These are phyloP conservation scores for Halenospora varia DNA, from an alignment of 495 filamentous ascomycete genomes.

Conservation along the genomic window DNA sequence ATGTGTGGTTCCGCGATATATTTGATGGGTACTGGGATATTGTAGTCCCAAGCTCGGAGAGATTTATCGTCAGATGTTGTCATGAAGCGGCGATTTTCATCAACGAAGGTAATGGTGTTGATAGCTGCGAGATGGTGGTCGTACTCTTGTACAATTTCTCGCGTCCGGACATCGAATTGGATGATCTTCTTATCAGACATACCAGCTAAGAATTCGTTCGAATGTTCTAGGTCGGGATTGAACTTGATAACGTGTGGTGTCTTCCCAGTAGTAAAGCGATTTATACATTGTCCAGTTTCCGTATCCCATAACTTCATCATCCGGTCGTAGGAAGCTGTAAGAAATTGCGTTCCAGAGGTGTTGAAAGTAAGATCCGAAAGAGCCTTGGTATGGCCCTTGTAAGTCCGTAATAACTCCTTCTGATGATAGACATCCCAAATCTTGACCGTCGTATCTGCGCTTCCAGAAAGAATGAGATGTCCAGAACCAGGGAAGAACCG, in stretches of 20 bases:
- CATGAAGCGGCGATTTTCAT: constrained; percentile 93
- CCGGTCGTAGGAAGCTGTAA: constrained; percentile 89
- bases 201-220: constrained; percentile 89
- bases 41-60: constrained; percentile 94
- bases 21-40: constrained; percentile 74
- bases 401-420: constrained; percentile 82
- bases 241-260: constrained; percentile 93
- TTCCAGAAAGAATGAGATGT: constrained; percentile 81
- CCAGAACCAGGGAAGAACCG: constrained; percentile 84
- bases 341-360: constrained; percentile 73
- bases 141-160: constrained; percentile 90
- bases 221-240: constrained; percentile 72
- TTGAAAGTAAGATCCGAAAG: constrained; percentile 90
- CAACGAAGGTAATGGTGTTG: constrained; percentile 96
- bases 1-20: constrained; percentile 95
- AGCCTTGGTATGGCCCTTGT: constrained; percentile 84
- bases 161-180: constrained; percentile 85
- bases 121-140: constrained; percentile 96
- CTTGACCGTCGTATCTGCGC: constrained; percentile 85
- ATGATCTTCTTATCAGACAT: constrained; percentile 99
- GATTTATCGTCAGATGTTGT: constrained; percentile 96
- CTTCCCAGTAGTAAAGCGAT: constrained; percentile 85
- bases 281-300: constrained; percentile 83
- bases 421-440: constrained; percentile 93
- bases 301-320: constrained; percentile 98